Evolutionary conservation across 2,329 filamentous ascomycete species (phyloP).

Genomic region (Fusarium nanum): DNA sequence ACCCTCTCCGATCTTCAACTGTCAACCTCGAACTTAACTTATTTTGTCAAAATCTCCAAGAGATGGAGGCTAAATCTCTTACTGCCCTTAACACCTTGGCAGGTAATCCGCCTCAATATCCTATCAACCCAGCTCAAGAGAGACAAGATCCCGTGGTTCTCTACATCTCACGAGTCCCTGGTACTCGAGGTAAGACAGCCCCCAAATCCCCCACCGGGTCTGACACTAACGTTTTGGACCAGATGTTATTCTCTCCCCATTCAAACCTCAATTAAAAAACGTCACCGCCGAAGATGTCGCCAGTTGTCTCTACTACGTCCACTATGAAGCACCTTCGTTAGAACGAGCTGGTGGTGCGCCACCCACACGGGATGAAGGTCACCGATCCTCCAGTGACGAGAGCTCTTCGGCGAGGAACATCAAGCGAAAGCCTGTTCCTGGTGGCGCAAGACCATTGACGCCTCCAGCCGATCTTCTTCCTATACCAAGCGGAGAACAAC

Average conservation of each 20-base stretch:
- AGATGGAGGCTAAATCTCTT: slow-evolving; percentile 85
- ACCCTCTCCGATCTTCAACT: slow-evolving; percentile 10
- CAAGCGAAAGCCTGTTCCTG: slow-evolving; percentile 64
- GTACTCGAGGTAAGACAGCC: slow-evolving; percentile 77
- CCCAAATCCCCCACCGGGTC: slow-evolving; percentile 10
- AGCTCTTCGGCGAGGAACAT: slow-evolving; percentile 59
- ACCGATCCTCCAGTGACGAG: slow-evolving; percentile 59
- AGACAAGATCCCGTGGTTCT: slow-evolving; percentile 79
- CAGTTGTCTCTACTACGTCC: slow-evolving; percentile 90
- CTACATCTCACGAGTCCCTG: slow-evolving; percentile 94
- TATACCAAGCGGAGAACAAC: slow-evolving; percentile 22
- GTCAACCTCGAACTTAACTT: slow-evolving; percentile 7
- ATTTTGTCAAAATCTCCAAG: slow-evolving; percentile 5
- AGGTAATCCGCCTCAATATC: slow-evolving; percentile 87
- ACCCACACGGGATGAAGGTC: slow-evolving; percentile 47
- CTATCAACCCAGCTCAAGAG: slow-evolving; percentile 77
- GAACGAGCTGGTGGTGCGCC: slow-evolving; percentile 55
- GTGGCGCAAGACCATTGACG: slow-evolving; percentile 45
- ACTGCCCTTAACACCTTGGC: slow-evolving; percentile 83
- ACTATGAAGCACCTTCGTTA: slow-evolving; percentile 69
- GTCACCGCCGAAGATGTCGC: slow-evolving; percentile 89
- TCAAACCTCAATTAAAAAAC: slow-evolving; percentile 89
- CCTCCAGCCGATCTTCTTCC: slow-evolving; percentile 42
- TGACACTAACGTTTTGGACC: slow-evolving; percentile 22
- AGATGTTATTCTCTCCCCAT: slow-evolving; percentile 93